Evolutionary conservation across 1,284 basidiomycete genomes (phyloP).

Genomic region (Puccinia novopanici): DNA sequence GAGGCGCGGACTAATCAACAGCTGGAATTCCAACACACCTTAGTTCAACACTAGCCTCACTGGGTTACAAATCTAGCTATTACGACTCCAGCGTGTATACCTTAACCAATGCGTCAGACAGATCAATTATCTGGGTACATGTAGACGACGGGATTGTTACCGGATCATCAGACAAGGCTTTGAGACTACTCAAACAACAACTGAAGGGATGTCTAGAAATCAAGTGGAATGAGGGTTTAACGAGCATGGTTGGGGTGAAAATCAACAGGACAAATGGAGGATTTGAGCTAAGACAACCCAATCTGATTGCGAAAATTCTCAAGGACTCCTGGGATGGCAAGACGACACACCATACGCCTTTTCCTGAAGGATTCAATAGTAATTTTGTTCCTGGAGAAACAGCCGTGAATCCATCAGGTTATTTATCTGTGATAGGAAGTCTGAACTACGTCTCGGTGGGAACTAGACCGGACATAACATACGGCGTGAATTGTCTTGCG

Average conservation of each 20-base stretch:
- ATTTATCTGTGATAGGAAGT: not conserved
- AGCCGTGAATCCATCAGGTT: not conserved
- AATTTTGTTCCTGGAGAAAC: too few species aligned
- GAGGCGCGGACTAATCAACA: too few species aligned
- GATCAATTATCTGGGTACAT: too few species aligned
- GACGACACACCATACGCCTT: not conserved
- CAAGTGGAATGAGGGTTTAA: too few species aligned
- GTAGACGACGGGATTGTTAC: conserved; percentile 21
- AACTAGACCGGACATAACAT: too few species aligned
- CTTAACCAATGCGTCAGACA: not conserved
- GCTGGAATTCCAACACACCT: too few species aligned
- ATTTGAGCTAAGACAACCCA: too few species aligned
- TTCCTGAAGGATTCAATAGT: not conserved
- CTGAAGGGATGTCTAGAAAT: not conserved
- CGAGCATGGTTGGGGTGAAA: too few species aligned
- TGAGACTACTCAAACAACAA: not conserved
- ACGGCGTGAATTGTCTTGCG: too few species aligned
- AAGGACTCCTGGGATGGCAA: not conserved
- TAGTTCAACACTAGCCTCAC: not conserved
- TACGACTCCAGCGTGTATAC: not conserved
- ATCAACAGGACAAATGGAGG: too few species aligned
- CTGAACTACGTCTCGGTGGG: conserved; percentile 29
- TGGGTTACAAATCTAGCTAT: not conserved
- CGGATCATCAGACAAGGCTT: not conserved
- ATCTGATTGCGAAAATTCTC: too few species aligned